A percentile compares a stretch with the other conserved stretches of the same genome.
Evolutionary conservation across 2,329 filamentous ascomycete species (phyloP).

Genomic region (Rhynchosporium agropyri): DNA sequence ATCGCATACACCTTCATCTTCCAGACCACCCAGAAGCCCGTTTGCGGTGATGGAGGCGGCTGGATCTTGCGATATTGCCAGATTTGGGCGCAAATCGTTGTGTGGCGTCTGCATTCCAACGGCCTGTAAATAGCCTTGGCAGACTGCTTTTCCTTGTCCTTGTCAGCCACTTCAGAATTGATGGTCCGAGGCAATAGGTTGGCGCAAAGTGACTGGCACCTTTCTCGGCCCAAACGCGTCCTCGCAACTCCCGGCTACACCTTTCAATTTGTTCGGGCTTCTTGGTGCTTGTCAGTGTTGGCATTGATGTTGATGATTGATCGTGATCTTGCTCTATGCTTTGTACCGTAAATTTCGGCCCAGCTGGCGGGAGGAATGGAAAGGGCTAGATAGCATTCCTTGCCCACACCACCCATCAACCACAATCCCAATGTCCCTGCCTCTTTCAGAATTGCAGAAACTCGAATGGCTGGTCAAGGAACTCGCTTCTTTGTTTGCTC

Average conservation of each 20-base stretch:
- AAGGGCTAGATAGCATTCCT: slow-evolving; percentile 15
- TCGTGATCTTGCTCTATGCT: background rate
- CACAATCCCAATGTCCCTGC: slow-evolving; percentile 19
- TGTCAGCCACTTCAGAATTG: slow-evolving; percentile 1
- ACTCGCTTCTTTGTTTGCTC: slow-evolving; percentile 26
- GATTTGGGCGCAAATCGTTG: background rate
- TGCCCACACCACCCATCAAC: slow-evolving; percentile 7
- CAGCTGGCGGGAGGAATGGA: slow-evolving; percentile 3
- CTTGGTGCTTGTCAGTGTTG: background rate
- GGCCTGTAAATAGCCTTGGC: background rate
- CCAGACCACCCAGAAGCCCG: background rate
- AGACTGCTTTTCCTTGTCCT: slow-evolving; percentile 7
- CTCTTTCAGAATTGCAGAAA: slow-evolving; percentile 15
- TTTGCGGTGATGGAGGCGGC: slow-evolving; percentile 5
- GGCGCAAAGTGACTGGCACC: background rate
- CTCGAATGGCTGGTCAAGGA: slow-evolving; percentile 19
- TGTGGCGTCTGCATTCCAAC: slow-evolving; percentile 10
- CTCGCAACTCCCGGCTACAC: background rate
- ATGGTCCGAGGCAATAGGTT: background rate
- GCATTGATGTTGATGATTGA: background rate
- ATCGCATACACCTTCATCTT: no score
- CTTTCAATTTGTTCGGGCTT: background rate
- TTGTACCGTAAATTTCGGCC: background rate
- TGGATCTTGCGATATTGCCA: background rate
- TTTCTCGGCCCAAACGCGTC: background rate